Base-by-base conservation (phyloP, 768 basidiomycete species). In the Termitomyces sp. region DNA sequence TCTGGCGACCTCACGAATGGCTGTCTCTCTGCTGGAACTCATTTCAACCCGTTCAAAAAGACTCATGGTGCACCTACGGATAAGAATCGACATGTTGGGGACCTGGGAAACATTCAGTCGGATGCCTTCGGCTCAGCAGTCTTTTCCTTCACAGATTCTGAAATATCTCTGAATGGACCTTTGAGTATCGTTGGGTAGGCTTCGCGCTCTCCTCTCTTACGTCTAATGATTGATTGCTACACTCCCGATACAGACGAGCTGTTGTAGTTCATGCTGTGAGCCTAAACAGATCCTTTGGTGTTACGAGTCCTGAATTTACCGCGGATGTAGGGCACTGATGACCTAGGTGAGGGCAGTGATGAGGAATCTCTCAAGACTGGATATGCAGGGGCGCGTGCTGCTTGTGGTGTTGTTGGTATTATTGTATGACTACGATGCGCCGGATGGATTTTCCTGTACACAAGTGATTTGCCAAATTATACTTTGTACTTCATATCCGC, bases 341-440 rank as follows among this genome's bases (percentile, higher is more conserved):
- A 94, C 65, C 77, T 92, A 51, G 92, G 90, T n/a, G 75, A 71
- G 59, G 88, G 89, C 16, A 76, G 73, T 43, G 78, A 87, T 64
- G 74, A 80, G 30, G 89, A 90, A 61, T 88, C 87, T 22, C 73
- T 85, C 56, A 89, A 82, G 68, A 92, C 89, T 3, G 91, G 91
- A 9, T 89, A 92, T 66, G 86, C 91, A 16, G 87, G 87, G 11
- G 83, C 76, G 32, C 77, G 90, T 56, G 79, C 82, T n/a, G 90
- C 92, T 13, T 93, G 92, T 66, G 91, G 90, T 63, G 82, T 92
- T 52, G 88, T 92, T 62, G 89, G 88, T 82, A 68, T 56, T 69
- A 58, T 38, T 41, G 54, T 55, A 47, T 62, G 45, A 36, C 13
- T 36, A 24, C 24, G 49, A n/a, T 16, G 8, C 8, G 11, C 33